Conservation (phyloP, 768 basidiomycete genomes). For the Hygrophorus russula region DNA sequence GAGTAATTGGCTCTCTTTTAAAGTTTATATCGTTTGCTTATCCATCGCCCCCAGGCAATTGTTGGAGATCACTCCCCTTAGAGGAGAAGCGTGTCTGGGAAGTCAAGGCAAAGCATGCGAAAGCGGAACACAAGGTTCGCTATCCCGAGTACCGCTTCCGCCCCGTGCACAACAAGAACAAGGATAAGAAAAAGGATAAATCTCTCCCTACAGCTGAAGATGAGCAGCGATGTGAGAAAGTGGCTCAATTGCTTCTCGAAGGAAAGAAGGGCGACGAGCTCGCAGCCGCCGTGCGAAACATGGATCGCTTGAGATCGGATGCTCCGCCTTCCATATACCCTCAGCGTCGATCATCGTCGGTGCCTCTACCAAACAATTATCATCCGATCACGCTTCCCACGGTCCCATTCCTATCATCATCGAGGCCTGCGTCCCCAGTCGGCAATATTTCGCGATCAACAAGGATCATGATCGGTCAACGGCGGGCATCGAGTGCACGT, state of each 20-base stretch:
- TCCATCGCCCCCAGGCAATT: slow-evolving; percentile 47
- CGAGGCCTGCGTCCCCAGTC: slow-evolving; percentile 34
- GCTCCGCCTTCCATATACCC: slow-evolving; percentile 18
- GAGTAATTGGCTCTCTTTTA: slow-evolving; percentile 19
- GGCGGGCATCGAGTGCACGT: slow-evolving; percentile 39
- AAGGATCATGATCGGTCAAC: slow-evolving; percentile 29
- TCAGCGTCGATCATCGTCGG: slow-evolving; percentile 50
- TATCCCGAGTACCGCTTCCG: slow-evolving; percentile 60
- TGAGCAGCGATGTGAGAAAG: slow-evolving; percentile 56
- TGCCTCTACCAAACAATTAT: slow-evolving; percentile 41
- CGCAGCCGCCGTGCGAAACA: slow-evolving; percentile 43
- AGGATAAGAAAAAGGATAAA: slow-evolving; percentile 30
- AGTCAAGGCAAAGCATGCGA: slow-evolving; percentile 57
- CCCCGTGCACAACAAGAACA: slow-evolving; percentile 43
- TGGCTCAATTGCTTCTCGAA: slow-evolving; percentile 51
- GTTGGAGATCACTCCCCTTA: slow-evolving; percentile 62
- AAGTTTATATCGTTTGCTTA: neutral
- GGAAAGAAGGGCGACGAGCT: slow-evolving; percentile 66
- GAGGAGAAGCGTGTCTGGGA: slow-evolving; percentile 71
- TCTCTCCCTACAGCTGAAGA: slow-evolving; percentile 33
- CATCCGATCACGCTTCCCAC: slow-evolving; percentile 31
- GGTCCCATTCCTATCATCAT: slow-evolving; percentile 28
- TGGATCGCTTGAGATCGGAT: slow-evolving; percentile 27
- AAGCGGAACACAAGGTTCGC: slow-evolving; percentile 55
- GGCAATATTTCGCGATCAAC: slow-evolving; percentile 30